Evolutionary conservation across 73 alveolate genomes (phyloP).

Genomic region (Urostyla sp.): DNA sequence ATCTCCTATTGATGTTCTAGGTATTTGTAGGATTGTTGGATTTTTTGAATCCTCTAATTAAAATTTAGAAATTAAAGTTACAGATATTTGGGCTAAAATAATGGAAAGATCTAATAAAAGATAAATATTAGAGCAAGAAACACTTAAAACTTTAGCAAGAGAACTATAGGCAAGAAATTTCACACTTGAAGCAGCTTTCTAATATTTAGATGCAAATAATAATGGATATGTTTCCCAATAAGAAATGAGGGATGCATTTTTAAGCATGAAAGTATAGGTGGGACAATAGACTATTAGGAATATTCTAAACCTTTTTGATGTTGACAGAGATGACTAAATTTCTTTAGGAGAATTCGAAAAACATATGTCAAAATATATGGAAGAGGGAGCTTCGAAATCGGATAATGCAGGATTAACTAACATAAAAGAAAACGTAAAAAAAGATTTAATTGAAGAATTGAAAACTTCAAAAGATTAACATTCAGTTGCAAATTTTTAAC

Average conservation of each 20-base stretch:
- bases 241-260: slow-evolving; percentile 10
- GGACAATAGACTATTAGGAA: background rate
- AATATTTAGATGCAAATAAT: slow-evolving; percentile 6
- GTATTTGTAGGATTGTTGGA: slow-evolving; percentile 24
- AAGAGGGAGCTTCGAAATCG: background rate
- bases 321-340: slow-evolving; percentile 22
- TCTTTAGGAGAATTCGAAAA: slow-evolving; percentile 33
- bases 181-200: background rate
- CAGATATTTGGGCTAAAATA: slow-evolving; percentile 34
- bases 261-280: slow-evolving; percentile 21
- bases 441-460: slow-evolving; percentile 15
- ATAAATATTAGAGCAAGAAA: slow-evolving; percentile 12
- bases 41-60: slow-evolving; percentile 15
- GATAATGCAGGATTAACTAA: background rate
- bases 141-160: slow-evolving; percentile 19
- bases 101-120: slow-evolving; percentile 9
- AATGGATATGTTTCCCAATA: background rate
- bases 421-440: slow-evolving; percentile 10
- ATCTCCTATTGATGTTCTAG: slow-evolving; percentile 26
- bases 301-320: slow-evolving; percentile 24
- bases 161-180: slow-evolving; percentile 24
- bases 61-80: background rate
- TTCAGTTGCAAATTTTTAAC: slow-evolving; percentile 3
- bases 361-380: slow-evolving; percentile 41
- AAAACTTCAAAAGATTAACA: slow-evolving; percentile 11